A percentile compares a stretch with the other conserved stretches of the same genome.
phyloP scores from a whole-genome alignment of 2,329 filamentous ascomycete species.

The Neonectria coccinea region DNA sequence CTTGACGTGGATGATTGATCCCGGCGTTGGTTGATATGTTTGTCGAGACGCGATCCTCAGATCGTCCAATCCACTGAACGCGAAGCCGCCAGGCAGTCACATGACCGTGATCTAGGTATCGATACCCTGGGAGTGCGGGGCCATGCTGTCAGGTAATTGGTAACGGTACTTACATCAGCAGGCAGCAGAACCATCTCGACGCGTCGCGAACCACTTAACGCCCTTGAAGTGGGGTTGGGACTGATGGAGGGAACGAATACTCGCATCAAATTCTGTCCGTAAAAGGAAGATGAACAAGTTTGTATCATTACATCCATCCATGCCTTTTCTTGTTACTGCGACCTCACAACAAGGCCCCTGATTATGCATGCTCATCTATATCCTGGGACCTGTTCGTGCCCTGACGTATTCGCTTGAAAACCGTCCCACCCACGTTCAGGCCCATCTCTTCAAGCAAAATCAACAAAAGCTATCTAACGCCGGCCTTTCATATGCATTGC shows the following conservation, averaged over 20 bases:
- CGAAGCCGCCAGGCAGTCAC: constrained; percentile 54
- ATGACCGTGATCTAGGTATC: constrained; percentile 37
- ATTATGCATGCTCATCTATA: constrained; percentile 21
- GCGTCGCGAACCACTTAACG: constrained; percentile 34
- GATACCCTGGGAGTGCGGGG: constrained; percentile 8
- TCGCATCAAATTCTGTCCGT: background rate
- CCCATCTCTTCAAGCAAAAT: constrained; percentile 6
- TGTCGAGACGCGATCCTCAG: constrained; percentile 26
- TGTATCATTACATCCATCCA: constrained; percentile 1
- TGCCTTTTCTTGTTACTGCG: background rate
- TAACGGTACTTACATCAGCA: constrained; percentile 21
- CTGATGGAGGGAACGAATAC: background rate
- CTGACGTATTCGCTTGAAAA: background rate
- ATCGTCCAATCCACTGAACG: constrained; percentile 45
- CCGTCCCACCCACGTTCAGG: background rate
- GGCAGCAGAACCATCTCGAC: constrained; percentile 19
- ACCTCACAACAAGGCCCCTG: background rate
- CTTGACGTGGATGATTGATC: background rate
- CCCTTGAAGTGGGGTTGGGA: constrained; percentile 9
- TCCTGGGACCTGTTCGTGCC: constrained; percentile 2
- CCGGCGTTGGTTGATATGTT: constrained; percentile 29
- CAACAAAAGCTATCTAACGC: constrained; percentile 19
- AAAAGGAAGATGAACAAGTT: background rate
- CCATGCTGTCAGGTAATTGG: background rate
- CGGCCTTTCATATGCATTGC: constrained; percentile 23